Percentiles rank a stretch among this genome's conserved stretches.
These are phyloP conservation scores for Solanum chilense DNA, from an alignment of 257 asterid species.

Conservation along the genomic window DNA sequence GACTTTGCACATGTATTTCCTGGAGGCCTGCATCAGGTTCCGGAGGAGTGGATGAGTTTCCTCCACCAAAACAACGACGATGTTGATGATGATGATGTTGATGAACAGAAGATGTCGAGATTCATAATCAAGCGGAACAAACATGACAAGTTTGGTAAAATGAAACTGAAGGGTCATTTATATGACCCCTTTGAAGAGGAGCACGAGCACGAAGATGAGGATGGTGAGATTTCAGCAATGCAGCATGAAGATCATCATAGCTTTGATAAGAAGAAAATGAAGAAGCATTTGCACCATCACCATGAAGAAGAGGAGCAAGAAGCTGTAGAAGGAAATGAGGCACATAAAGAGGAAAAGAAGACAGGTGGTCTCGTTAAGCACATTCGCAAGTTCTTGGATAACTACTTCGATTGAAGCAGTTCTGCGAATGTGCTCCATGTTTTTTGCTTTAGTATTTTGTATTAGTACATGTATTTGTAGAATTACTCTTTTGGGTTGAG, in stretches of 20 bases:
- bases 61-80: constrained; percentile 15
- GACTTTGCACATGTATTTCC: constrained; percentile 17
- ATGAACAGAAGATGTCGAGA: constrained; percentile 8
- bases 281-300: constrained; percentile 8
- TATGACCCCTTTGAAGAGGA: neutral
- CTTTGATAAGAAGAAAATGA: constrained; percentile 13
- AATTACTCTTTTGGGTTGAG: neutral
- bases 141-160: neutral
- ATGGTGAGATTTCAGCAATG: neutral
- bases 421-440: neutral
- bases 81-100: constrained; percentile 8
- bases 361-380: constrained; percentile 23
- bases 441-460: neutral
- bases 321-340: neutral
- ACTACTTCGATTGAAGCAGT: neutral
- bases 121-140: neutral
- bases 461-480: neutral
- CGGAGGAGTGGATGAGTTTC: constrained; percentile 17
- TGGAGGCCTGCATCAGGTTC: constrained; percentile 10
- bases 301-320: neutral
- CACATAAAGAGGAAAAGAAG: neutral
- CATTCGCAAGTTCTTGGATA: constrained; percentile 44
- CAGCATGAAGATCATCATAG: neutral
- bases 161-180: constrained; percentile 14
- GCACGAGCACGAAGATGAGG: neutral